These are phyloP conservation scores for Speleostelium caveatum DNA, from an alignment of 78 protist species.

Conservation along the genomic window DNA sequence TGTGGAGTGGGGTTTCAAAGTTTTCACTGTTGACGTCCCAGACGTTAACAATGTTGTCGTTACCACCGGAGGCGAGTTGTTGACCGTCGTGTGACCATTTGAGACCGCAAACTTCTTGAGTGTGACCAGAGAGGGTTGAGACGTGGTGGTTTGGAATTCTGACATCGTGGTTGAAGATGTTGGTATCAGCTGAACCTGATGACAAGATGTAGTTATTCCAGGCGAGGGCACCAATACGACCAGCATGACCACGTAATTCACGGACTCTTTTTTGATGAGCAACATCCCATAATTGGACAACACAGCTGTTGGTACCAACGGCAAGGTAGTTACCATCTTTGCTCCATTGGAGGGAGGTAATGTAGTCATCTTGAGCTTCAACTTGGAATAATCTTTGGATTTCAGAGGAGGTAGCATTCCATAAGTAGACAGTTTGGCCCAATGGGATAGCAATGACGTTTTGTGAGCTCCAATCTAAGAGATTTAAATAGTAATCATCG, in stretches of 20 bases:
- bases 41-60: slow-evolving; percentile 98
- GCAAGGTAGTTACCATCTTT: slow-evolving; percentile 93
- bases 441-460: slow-evolving; percentile 98
- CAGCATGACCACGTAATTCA: slow-evolving; percentile 95
- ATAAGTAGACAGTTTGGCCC: slow-evolving; percentile 95
- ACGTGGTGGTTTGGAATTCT: slow-evolving; percentile 89
- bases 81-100: slow-evolving; percentile 97
- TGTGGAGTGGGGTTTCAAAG: slow-evolving; percentile 77
- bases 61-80: slow-evolving; percentile 99
- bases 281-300: slow-evolving; percentile 96
- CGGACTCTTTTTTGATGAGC: slow-evolving; percentile 82
- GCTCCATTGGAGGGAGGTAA: slow-evolving; percentile 93
- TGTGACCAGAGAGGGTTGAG: slow-evolving; percentile 74
- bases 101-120: slow-evolving; percentile 96
- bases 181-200: slow-evolving; percentile 94
- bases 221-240: slow-evolving; percentile 97
- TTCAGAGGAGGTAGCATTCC: slow-evolving; percentile 96
- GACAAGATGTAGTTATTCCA: slow-evolving; percentile 97
- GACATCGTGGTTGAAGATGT: slow-evolving; percentile 96
- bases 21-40: slow-evolving; percentile 87
- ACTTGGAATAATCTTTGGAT: slow-evolving; percentile 86
- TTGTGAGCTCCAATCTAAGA: slow-evolving; percentile 97
- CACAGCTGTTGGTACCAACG: slow-evolving; percentile 93
- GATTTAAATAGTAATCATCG: slow-evolving; percentile 99
- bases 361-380: slow-evolving; percentile 73